A percentile compares a stretch with the other conserved stretches of the same genome.
These are phyloP conservation scores for Dendrobium nobile DNA, from an alignment of 106 monocot genomes.

Conservation along the genomic window DNA sequence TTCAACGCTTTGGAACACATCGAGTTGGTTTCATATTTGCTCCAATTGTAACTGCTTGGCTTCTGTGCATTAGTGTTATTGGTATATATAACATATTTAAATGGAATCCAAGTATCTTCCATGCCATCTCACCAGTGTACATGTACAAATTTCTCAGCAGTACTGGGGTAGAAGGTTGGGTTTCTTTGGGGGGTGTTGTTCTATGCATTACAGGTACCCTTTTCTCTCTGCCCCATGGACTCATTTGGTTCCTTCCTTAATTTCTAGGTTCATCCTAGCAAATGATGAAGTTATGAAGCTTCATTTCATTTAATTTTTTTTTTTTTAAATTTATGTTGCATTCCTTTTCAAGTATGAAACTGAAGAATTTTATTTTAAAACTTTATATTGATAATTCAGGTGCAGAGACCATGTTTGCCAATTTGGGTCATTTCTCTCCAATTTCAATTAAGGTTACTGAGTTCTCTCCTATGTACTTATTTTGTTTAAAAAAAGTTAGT, in stretches of 20 bases:
- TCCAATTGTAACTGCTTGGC: slow-evolving; percentile 67
- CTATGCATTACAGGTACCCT: slow-evolving; percentile 70
- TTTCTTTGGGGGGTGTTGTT: slow-evolving; percentile 62
- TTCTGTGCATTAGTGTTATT: slow-evolving; percentile 53
- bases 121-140: slow-evolving; percentile 58
- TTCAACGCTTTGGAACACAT: slow-evolving; percentile 67
- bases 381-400: slow-evolving; percentile 23
- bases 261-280: too few species aligned
- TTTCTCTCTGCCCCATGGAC: background rate
- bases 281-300: too few species aligned
- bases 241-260: too few species aligned
- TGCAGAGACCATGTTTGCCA: slow-evolving; percentile 74
- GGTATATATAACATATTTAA: slow-evolving; percentile 64
- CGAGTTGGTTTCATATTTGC: slow-evolving; percentile 75
- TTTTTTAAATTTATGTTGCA: background rate
- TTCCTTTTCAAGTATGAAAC: background rate
- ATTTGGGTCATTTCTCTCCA: slow-evolving; percentile 70
- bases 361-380: background rate
- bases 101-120: slow-evolving; percentile 50
- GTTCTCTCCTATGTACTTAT: background rate
- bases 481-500: background rate
- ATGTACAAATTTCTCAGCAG: slow-evolving; percentile 56
- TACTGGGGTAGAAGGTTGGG: slow-evolving; percentile 61
- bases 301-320: too few species aligned
- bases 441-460: slow-evolving; percentile 47